Conservation (phyloP, 805 yeast genomes). For the Myxozyma monticola region DNA sequence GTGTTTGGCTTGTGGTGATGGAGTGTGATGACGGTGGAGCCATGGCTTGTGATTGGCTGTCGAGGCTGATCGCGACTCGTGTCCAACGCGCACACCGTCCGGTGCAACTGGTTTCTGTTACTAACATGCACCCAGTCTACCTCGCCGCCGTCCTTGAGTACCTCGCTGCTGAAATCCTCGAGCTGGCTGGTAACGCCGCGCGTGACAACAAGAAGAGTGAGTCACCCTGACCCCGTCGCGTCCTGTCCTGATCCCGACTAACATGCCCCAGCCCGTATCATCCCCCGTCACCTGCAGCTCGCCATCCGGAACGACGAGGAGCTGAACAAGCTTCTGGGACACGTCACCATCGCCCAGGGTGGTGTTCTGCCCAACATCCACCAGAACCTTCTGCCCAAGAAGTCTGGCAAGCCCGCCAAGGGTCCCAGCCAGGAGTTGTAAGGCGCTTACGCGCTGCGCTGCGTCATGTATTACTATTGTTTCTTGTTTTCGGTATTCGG, state of each 20-base stretch:
- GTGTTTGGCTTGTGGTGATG: background rate
- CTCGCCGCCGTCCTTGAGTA: constrained; percentile 94
- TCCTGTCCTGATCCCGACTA: background rate
- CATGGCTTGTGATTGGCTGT: too few relatives aligned
- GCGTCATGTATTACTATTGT: constrained; percentile 7
- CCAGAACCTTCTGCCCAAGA: constrained; percentile 85
- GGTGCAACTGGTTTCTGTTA: background rate
- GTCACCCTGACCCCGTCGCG: constrained; percentile 2
- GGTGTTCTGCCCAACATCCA: constrained; percentile 98
- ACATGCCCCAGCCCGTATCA: constrained; percentile 66
- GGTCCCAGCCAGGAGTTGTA: constrained; percentile 37
- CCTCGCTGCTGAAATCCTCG: constrained; percentile 94
- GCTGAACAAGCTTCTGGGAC: constrained; percentile 86
- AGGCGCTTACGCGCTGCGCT: constrained; percentile 8
- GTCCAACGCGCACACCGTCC: background rate
- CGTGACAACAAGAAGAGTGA: constrained; percentile 90
- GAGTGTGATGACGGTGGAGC: background rate
- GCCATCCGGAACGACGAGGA: constrained; percentile 99
- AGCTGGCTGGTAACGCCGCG: constrained; percentile 98
- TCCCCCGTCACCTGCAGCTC: constrained; percentile 97
- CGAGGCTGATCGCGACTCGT: background rate
- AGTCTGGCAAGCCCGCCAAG: constrained; percentile 45
- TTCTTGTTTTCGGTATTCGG: constrained; percentile 7
- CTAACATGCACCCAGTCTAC: constrained; percentile 48
- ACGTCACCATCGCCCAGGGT: constrained; percentile 98